A percentile compares a stretch with the other conserved stretches of the same genome.
Evolutionary conservation across 805 yeast genomes (phyloP).

Genomic region (Saccharomycopsis sp.): DNA sequence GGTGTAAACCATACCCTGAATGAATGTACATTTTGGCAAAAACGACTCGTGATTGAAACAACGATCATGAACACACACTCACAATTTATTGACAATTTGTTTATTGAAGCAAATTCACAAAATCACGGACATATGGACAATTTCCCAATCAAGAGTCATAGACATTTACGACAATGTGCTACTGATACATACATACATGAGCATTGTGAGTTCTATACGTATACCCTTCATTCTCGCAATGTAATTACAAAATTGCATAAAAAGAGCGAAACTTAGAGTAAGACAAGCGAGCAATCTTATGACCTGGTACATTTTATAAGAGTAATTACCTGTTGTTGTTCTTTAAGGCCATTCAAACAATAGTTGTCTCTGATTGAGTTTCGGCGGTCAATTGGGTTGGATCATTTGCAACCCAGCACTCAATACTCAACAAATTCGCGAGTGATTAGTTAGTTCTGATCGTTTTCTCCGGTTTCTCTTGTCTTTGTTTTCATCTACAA

Average conservation of each 20-base stretch:
- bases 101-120: too few relatives aligned
- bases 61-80: constrained; percentile 20
- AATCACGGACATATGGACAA: background rate
- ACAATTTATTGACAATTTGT: constrained; percentile 9
- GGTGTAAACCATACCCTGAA: too few relatives aligned
- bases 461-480: background rate
- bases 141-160: background rate
- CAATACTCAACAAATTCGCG: background rate
- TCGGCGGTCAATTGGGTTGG: background rate
- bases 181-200: background rate
- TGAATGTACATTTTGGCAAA: background rate
- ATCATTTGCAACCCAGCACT: too few relatives aligned
- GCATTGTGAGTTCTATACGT: background rate
- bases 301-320: background rate
- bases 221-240: background rate
- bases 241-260: too few relatives aligned
- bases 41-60: constrained; percentile 8
- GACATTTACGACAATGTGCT: background rate
- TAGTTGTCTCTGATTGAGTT: background rate
- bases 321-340: background rate
- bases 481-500: background rate
- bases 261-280: background rate
- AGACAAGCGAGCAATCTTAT: background rate
- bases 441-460: background rate
- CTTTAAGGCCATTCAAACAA: background rate